Evolutionary conservation across 345 rosid species (phyloP), one percentile per base, ranked within the genome.

Genomic region (Cardamine chenopodiifolia): DNA sequence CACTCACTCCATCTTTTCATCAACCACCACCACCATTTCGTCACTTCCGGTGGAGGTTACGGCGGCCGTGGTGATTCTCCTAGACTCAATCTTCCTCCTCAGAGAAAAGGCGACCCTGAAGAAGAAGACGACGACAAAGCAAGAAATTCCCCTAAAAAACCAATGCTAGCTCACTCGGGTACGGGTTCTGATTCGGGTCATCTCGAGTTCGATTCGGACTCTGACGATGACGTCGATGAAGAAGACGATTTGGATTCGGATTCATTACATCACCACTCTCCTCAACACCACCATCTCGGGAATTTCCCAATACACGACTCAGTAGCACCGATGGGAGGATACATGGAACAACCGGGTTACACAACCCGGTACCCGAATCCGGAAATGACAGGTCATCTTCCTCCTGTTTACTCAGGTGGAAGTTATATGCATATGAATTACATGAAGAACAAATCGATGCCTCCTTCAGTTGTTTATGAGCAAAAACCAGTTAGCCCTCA

Each of bases 401-500:
- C 78, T 17, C 64, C 73, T 13, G 4, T 48, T 40, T 6, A 71
- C 80, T 1, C 66, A 0, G 69, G 73, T 6, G 83, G 85, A 2
- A 85, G 90, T 9, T 87, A 79, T 82, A 56, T 82, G 73, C 83
- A 88, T 31, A 87, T 85, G 97, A 92, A 89, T 72, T 96, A 82
- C 68, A 90, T 90, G 98, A 90, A 83, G 79, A 92, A 87, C 26
- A 83, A 82, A 44, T 79, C 92, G 0, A 79, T 85, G 59, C 82
- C 91, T 22, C 83, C 92, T 29, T 80, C 92, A 1, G 81, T 90
- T 8, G 84, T 88, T 59, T 86, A 87, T 39, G 84, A 84, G 76
- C 96, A 89, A 65, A 84, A 85, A 79, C 97, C 96, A 0, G 40
- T 47, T 66, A 79, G 80, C 42, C 81, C 86, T 14, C 87, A 83